These are phyloP conservation scores for Exophiala dermatitidis DNA, from an alignment of 2,329 filamentous ascomycete species.

Conservation along the genomic window DNA sequence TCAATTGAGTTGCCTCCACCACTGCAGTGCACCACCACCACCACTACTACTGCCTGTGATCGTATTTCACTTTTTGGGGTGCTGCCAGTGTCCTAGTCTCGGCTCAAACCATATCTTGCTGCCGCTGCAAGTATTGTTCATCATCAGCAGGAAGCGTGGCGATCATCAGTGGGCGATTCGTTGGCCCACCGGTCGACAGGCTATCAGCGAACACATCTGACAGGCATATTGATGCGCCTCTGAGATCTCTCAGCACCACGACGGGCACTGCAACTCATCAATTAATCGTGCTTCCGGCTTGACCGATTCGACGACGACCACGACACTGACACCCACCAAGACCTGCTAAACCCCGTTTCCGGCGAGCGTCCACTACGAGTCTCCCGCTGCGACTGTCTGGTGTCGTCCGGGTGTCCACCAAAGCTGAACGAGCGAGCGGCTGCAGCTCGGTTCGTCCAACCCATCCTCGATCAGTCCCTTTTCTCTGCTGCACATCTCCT, in stretches of 20 bases:
- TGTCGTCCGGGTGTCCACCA: neutral
- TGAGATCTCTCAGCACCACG: neutral
- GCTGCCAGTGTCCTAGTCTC: neutral
- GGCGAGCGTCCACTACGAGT: too few species aligned
- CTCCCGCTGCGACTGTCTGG: too few species aligned
- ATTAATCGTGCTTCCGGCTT: conserved; percentile 3
- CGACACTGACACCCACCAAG: neutral
- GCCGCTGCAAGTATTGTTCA: conserved; percentile 10
- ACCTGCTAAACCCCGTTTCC: neutral
- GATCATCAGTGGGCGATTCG: conserved; percentile 1
- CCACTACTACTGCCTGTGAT: neutral
- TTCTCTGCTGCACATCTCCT: conserved; percentile 8
- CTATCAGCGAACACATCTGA: neutral
- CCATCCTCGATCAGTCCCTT: neutral
- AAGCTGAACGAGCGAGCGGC: neutral
- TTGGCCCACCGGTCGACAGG: neutral
- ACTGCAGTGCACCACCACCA: too few species aligned
- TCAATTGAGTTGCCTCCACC: neutral
- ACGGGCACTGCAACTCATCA: too few species aligned
- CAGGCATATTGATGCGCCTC: neutral
- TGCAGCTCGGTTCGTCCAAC: neutral
- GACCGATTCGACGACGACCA: conserved; percentile 10
- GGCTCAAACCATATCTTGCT: conserved; percentile 16
- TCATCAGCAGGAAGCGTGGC: neutral
- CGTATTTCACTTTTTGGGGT: neutral